Percentiles rank a stretch among this genome's conserved stretches.
phyloP scores from a whole-genome alignment of 345 rosid genomes.

The Arabidopsis thaliana region DNA sequence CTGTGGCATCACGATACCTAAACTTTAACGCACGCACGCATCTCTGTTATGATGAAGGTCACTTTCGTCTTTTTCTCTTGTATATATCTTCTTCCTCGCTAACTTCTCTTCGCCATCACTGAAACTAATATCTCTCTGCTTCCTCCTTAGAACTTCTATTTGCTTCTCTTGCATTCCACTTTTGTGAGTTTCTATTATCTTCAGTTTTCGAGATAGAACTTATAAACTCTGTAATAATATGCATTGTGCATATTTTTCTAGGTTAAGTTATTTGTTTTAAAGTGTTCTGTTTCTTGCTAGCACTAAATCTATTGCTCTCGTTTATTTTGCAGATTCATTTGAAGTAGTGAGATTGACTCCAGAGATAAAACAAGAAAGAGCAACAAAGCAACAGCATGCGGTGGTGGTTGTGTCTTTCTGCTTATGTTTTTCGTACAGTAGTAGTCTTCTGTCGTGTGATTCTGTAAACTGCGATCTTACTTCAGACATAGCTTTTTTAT shows the following conservation, averaged over 20 bases:
- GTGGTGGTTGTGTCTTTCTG: neutral
- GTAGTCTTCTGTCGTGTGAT: constrained; percentile 2
- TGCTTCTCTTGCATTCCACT: neutral
- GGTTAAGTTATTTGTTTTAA: no score
- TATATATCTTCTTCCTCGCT: neutral
- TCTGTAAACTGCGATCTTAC: neutral
- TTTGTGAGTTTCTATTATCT: neutral
- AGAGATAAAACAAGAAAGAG: neutral
- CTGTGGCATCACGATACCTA: constrained; percentile 8
- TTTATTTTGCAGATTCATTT: neutral
- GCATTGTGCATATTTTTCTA: neutral
- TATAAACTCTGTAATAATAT: neutral
- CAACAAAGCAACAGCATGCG: neutral
- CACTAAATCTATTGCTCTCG: no score
- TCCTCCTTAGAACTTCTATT: neutral
- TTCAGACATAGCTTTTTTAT: neutral
- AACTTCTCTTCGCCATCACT: neutral
- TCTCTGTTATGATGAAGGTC: neutral
- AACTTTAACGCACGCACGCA: constrained; percentile 23
- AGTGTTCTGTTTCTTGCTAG: neutral
- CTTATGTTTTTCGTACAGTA: neutral
- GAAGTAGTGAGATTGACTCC: neutral
- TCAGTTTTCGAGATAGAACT: neutral
- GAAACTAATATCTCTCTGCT: neutral
- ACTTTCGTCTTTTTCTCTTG: neutral